phyloP scores from a whole-genome alignment of 2,329 filamentous ascomycete species.

The Fusarium ramigenum region DNA sequence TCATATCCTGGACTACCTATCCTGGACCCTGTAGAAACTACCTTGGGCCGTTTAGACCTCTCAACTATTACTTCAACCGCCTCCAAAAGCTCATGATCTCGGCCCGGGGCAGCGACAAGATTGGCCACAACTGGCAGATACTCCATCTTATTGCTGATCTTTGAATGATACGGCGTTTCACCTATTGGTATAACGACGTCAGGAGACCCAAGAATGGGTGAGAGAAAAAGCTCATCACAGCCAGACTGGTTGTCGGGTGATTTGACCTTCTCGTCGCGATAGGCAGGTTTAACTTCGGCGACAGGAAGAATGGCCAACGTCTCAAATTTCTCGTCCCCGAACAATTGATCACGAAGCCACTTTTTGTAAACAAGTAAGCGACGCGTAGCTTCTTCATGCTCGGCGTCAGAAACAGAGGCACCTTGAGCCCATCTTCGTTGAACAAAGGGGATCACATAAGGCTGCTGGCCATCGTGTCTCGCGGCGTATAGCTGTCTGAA shows the following conservation, averaged over 20 bases:
- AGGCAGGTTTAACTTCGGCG: neutral
- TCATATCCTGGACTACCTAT: no score
- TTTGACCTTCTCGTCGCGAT: neutral
- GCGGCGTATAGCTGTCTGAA: neutral
- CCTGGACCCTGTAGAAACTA: neutral
- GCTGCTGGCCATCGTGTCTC: neutral
- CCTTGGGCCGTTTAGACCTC: neutral
- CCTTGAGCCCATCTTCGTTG: neutral
- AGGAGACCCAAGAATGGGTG: fast-evolving
- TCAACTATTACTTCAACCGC: no score
- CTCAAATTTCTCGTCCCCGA: neutral
- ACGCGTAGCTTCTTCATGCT: neutral
- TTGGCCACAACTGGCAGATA: neutral
- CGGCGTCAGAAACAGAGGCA: neutral
- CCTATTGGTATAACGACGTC: neutral
- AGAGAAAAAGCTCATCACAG: neutral
- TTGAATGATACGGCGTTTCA: fast-evolving
- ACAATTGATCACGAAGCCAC: neutral
- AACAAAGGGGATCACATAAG: neutral
- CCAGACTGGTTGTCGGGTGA: neutral
- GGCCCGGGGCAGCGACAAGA: neutral
- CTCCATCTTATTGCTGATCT: neutral
- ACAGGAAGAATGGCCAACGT: neutral
- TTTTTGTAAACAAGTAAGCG: neutral
- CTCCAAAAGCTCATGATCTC: neutral